Evolutionary conservation across 768 basidiomycete genomes (phyloP), one percentile per base, ranked within the genome.

Genomic region (Lactarius hatsudake): DNA sequence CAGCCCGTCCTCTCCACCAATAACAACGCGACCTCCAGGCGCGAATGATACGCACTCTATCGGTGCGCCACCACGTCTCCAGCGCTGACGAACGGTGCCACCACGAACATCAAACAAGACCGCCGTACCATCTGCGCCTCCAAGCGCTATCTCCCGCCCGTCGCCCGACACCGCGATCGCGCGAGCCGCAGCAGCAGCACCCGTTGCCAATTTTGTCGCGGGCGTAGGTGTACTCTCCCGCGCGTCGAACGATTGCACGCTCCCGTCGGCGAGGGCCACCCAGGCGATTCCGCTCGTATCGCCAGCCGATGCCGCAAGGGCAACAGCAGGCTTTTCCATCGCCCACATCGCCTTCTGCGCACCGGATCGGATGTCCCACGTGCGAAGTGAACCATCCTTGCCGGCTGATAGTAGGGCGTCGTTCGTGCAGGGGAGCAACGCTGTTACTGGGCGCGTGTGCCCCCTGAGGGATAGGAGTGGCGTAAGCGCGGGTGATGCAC

Each of bases 1-100:
- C 38, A 71, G 60, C 17, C 71, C 71, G 48, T 71, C 71, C 43
- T 70, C 71, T 4, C 71, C 69, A 7, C 69, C 71, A 13, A 71
- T 56, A 18, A 70, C 57, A 43, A 71, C 51, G 48, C 62, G 54
- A 18, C 61, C 61, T 15, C 45, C 55, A 15, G 48, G 45, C 32
- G 53, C 63, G 40, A 65, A 61, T 5, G 69, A 61, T 9, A 64
- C 45, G n/a, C 56, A 53, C 34, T 64, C 65, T 48, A 70, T 36
- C n/a, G 57, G 42, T 28, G 59, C 68, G 6, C 60, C 63, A 28
- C 54, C 38, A 23, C 71, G 69, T 59, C 51, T 60, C 71, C 71
- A 71, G n/a, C 42, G 62, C 43, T 56, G n/a, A 15, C 69, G 53
- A n/a, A 54, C 12, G 38, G 54, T 1, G 54, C 53, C 60, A 20